Evolutionary conservation across 1,284 basidiomycete species (phyloP), one percentile per base, ranked within the genome.

Genomic region (Papiliotrema nemorosa): DNA sequence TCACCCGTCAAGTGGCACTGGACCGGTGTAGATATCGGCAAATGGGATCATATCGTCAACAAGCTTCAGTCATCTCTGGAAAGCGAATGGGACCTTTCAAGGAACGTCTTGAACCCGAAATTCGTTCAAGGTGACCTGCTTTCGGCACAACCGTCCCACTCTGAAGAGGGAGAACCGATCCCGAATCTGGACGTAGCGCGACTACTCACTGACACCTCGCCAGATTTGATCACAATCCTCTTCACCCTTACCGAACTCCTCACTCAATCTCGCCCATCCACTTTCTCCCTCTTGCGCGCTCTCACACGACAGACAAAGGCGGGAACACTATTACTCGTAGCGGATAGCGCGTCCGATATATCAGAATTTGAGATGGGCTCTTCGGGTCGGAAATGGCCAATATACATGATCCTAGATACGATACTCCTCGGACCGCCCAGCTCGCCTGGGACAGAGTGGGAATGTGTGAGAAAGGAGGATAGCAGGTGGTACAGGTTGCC

Each of bases 241-340:
- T 77, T 75, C 67, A 76, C 76, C 7, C 66, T 76, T 12, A 69
- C 73, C 44, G 76, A 77, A 54, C 70, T 77, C 31, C 64, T 77
- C 44, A 48, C 71, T 9, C 69, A 76, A 61, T 73, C 70, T 9
- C 69, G 74, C 22, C 42, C 71, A 38, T 49, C 61, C 25, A 73
- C 78, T 25, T 44, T 78, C 54, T 55, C 59, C n/a, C 56, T 76
- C 43, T 62, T 77, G 3, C 49, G 64, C 29, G 43, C 62, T 27
- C 44, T 78, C 29, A 63, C 76, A 34, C 26, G 63, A 18, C 35
- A 60, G 36, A 54, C 71, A 36, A 58, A 73, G 37, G 33, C 61
- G n/a, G 74, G 78, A 34, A 67, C 68, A 22, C 53, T 75, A 5
- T 66, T 78, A 52, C 59, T 77, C 49, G 63, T 77, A 24, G 73